Percentiles rank a stretch among this genome's conserved stretches.
These are phyloP conservation scores for Nitzschia inconspicua DNA, from an alignment of 108 stramenopile genomes.

Conservation along the genomic window DNA sequence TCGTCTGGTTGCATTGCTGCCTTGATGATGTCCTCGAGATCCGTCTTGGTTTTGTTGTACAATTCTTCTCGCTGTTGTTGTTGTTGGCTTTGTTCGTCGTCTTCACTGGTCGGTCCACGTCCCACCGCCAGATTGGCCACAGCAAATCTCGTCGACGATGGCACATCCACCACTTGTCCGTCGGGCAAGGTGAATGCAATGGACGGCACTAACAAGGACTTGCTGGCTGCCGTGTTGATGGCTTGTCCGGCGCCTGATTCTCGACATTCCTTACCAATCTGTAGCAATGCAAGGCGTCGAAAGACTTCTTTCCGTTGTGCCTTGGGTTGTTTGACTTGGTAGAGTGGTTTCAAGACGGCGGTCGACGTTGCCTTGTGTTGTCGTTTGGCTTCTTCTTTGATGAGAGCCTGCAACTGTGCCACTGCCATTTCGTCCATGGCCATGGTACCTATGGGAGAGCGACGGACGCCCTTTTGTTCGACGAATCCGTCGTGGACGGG, in stretches of 20 bases:
- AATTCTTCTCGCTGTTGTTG: conserved; percentile 10
- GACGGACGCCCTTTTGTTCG: conserved; percentile 64
- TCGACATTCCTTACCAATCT: conserved; percentile 63
- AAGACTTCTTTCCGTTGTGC: conserved; percentile 37
- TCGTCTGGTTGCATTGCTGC: not conserved
- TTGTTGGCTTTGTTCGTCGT: conserved; percentile 22
- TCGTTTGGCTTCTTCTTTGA: conserved; percentile 13
- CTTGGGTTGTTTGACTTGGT: conserved; percentile 53
- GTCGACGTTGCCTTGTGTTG: conserved; percentile 20
- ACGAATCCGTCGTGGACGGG: conserved; percentile 88
- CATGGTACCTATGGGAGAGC: conserved; percentile 49
- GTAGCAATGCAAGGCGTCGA: conserved; percentile 54
- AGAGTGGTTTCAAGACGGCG: conserved; percentile 70
- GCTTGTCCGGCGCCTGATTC: conserved; percentile 70
- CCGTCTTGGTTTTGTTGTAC: not conserved
- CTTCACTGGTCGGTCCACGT: conserved; percentile 6
- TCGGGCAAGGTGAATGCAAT: conserved; percentile 68
- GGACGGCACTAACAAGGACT: conserved; percentile 53
- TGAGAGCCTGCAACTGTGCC: conserved; percentile 39
- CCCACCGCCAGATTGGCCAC: conserved; percentile 55
- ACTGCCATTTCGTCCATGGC: conserved; percentile 62
- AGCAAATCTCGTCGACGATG: conserved; percentile 56
- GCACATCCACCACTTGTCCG: conserved; percentile 67
- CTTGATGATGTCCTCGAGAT: no score
- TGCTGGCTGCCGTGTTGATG: conserved; percentile 49